A percentile compares a stretch with the other conserved stretches of the same genome.
Evolutionary conservation across 1,284 basidiomycete genomes (phyloP).

Genomic region (Puccinia polysora): DNA sequence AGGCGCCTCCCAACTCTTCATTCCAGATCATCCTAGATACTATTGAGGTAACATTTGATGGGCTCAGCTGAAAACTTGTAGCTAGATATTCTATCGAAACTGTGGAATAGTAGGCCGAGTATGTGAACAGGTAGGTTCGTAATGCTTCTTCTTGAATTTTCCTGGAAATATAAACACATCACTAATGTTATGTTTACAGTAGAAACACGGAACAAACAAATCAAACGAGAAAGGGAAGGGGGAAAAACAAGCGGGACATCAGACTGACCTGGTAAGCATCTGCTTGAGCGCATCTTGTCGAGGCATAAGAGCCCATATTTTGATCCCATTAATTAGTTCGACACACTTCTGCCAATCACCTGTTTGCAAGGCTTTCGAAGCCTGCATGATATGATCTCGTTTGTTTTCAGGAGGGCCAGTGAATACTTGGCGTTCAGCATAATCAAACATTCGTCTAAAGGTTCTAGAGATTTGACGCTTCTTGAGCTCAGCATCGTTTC

Average conservation of each 20-base stretch:
- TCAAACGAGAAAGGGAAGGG: background rate
- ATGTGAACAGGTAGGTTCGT: constrained; percentile 96
- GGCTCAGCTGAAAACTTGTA: constrained; percentile 76
- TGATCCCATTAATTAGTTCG: constrained; percentile 89
- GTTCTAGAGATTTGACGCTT: constrained; percentile 83
- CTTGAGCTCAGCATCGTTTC: constrained; percentile 73
- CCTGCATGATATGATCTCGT: constrained; percentile 98
- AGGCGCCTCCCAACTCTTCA: constrained; percentile 80
- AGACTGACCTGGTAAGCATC: constrained; percentile 78
- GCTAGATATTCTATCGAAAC: constrained; percentile 82
- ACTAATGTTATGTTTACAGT: constrained; percentile 24
- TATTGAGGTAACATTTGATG: constrained; percentile 77
- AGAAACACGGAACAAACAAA: background rate
- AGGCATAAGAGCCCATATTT: constrained; percentile 96
- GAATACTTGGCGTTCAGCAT: constrained; percentile 95
- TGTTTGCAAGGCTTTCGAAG: constrained; percentile 88
- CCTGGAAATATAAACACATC: constrained; percentile 55
- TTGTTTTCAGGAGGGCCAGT: constrained; percentile 98
- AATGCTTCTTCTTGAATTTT: constrained; percentile 97
- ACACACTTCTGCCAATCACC: constrained; percentile 96
- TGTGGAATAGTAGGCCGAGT: constrained; percentile 87
- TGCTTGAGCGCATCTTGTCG: constrained; percentile 81
- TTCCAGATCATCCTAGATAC: constrained; percentile 99
- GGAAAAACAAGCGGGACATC: background rate
- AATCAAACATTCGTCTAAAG: constrained; percentile 90